Evolutionary conservation across 768 basidiomycete species (phyloP).

Genomic region (Lentinula sp.): DNA sequence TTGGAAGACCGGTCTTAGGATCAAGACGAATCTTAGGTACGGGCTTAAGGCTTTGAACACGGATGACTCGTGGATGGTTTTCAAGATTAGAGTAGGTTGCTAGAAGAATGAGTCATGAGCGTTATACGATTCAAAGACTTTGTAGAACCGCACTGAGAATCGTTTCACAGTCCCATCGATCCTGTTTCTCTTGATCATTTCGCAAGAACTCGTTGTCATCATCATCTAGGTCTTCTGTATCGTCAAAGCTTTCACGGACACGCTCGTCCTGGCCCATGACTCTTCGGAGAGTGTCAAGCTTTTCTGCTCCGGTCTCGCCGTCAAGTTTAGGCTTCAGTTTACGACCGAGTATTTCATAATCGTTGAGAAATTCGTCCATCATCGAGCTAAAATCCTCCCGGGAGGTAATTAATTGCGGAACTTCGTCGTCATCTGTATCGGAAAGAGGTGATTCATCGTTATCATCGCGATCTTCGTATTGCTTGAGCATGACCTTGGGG

Average conservation of each 20-base stretch:
- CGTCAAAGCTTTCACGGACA: conserved; percentile 36
- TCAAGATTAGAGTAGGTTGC: conserved; percentile 97
- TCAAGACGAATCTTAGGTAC: conserved; percentile 67
- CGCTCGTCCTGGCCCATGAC: conserved; percentile 70
- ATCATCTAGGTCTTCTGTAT: conserved; percentile 42
- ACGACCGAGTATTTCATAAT: conserved; percentile 86
- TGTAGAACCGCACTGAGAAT: conserved; percentile 66
- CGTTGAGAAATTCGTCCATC: conserved; percentile 90
- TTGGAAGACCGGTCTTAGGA: conserved; percentile 71
- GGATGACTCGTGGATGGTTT: conserved; percentile 90
- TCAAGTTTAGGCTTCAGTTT: conserved; percentile 74
- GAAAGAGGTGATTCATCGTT: conserved; percentile 30
- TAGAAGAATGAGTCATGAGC: conserved; percentile 19
- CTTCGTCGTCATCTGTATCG: conserved; percentile 44
- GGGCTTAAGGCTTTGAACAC: conserved; percentile 47
- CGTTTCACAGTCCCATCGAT: conserved; percentile 95
- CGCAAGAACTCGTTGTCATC: conserved; percentile 34
- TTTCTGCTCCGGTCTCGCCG: conserved; percentile 68
- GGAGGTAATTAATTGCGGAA: conserved; percentile 71
- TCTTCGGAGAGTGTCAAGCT: conserved; percentile 73
- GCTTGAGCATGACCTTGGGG: conserved; percentile 63
- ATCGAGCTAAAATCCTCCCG: conserved; percentile 87
- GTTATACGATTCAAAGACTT: not conserved
- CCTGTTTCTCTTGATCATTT: conserved; percentile 50
- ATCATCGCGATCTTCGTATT: conserved; percentile 58